Evolutionary conservation across 73 alveolate species (phyloP).

Genomic region (Blepharisma stoltei): DNA sequence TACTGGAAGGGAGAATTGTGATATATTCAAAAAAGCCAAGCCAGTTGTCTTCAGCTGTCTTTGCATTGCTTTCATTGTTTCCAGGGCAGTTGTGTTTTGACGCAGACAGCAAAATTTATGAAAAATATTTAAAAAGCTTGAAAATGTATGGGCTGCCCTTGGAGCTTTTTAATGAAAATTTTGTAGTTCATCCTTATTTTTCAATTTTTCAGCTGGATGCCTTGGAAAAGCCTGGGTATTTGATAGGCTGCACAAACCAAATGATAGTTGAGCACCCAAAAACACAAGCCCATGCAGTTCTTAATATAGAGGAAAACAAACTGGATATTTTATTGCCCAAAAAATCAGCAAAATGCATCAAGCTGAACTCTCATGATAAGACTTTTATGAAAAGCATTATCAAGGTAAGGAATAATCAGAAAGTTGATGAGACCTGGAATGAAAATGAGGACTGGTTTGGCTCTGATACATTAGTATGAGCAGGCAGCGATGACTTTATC

Average conservation of each 20-base stretch:
- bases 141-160: constrained; percentile 4
- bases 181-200: neutral
- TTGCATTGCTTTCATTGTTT: neutral
- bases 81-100: constrained; percentile 17
- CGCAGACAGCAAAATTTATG: neutral
- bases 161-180: neutral
- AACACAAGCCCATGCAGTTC: constrained; percentile 6
- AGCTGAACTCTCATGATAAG: neutral
- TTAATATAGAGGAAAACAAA: neutral
- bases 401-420: neutral
- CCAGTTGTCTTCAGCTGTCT: neutral
- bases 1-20: constrained; percentile 13
- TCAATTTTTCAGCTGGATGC: constrained; percentile 16
- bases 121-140: neutral
- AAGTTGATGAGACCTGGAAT: constrained; percentile 1
- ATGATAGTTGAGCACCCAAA: constrained; percentile 12
- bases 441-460: neutral
- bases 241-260: constrained; percentile 23
- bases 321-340: neutral
- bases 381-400: neutral
- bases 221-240: neutral
- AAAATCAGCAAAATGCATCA: neutral
- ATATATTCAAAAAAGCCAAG: constrained; percentile 17
- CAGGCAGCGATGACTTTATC: neutral
- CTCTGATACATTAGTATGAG: too few relatives aligned